Evolutionary conservation across 495 filamentous ascomycete species (phyloP).

Genomic region (Neurospora hispaniola): DNA sequence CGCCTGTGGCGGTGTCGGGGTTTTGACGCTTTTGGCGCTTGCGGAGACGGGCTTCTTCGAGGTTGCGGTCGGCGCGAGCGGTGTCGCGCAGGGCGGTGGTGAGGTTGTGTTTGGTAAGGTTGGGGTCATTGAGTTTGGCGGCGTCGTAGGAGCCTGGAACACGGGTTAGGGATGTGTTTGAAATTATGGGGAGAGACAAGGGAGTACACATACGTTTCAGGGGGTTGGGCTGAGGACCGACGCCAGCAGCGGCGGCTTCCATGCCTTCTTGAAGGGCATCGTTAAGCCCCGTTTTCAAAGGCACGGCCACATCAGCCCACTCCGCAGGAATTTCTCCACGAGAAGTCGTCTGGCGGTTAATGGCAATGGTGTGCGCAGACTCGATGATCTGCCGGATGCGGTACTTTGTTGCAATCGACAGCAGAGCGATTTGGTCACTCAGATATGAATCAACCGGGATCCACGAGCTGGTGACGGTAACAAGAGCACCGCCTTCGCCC

Average conservation of each 20-base stretch:
- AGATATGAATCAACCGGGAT: conserved; percentile 55
- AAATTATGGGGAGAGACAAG: not conserved
- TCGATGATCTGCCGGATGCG: conserved; percentile 57
- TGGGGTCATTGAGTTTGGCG: conserved; percentile 15
- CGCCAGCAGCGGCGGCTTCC: conserved; percentile 24
- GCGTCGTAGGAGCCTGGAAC: conserved; percentile 13
- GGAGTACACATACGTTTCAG: conserved; percentile 46
- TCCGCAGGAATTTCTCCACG: conserved; percentile 60
- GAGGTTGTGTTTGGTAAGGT: conserved; percentile 21
- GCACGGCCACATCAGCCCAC: conserved; percentile 55
- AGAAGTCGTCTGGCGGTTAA: conserved; percentile 56
- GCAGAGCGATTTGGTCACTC: conserved; percentile 61
- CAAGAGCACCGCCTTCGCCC: conserved; percentile 44
- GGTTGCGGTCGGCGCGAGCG: conserved; percentile 31
- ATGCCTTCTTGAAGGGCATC: conserved; percentile 29
- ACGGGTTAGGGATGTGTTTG: not conserved
- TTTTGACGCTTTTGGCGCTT: conserved; percentile 40
- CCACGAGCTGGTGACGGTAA: conserved; percentile 50
- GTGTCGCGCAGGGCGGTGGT: conserved; percentile 25
- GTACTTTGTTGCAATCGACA: conserved; percentile 67
- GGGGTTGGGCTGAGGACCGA: conserved; percentile 40
- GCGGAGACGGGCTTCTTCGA: conserved; percentile 37
- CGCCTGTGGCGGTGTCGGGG: conserved; percentile 20
- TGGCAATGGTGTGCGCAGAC: conserved; percentile 55
- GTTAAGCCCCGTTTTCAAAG: conserved; percentile 21